Base-by-base conservation (phyloP, 2,329 filamentous ascomycete species). In the Eutypella sp. region DNA sequence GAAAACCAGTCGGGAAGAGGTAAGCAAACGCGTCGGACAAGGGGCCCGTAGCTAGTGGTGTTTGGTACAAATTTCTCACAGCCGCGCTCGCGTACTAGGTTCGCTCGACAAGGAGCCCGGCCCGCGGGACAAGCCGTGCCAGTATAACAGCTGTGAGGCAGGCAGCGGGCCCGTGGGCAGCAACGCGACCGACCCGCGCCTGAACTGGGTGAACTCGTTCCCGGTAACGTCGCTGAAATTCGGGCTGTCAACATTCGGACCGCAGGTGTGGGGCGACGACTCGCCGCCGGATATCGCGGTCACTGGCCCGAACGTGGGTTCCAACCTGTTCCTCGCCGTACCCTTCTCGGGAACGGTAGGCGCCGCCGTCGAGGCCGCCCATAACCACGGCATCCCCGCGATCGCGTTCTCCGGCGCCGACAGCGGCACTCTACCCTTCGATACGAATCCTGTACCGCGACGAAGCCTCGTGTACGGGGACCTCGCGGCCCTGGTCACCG, bases 201-300 rank as follows among this genome's bases (percentile, higher is more conserved):
- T 86, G 39, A 84, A 86, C 71, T 88, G 84, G 71, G 84, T 88
- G 47, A 88, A 88, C 68, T 83, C 80, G 0, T 86, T 70, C 64
- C 83, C 84, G 0, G 79, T 80, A 2, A 87, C 83, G 0, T 70
- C 79, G 2, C 81, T 85, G 57, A 74, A 78, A 47, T 76, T 78
- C 59, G 84, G 83, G 31, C 79, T 87, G 58, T 66, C 79, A 48
- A 73, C 67, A 4, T 71, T 82, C 29, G 75, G 72, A 0, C 73
- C 75, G 0, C 66, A 70, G 34, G 67, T 78, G 45, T 85, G 81
- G 70, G 53, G 66, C 50, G 71, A 70, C 45, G 68, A 68, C 4
- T 59, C 62, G 2, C 75, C 82, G 2, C 75, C 82, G 0, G 82
- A 86, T 42, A 69, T 88, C 20, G 82, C 80, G n/a, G 75, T 87